phyloP scores from a whole-genome alignment of 2,329 filamentous ascomycete genomes.

The Fusarium sp. region DNA sequence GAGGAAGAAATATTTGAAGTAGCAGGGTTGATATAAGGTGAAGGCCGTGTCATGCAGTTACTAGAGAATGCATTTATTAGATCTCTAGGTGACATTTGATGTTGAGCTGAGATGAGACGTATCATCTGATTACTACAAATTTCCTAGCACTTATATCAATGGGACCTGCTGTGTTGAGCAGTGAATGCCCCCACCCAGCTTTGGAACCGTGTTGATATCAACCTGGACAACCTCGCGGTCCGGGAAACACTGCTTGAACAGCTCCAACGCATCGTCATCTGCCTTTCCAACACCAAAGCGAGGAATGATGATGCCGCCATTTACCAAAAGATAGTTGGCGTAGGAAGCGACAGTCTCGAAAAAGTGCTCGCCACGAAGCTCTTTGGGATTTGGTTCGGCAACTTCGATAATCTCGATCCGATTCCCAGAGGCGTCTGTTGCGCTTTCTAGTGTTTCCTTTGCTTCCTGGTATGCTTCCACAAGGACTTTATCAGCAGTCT shows the following conservation, averaged over 20 bases:
- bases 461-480: conserved; percentile 42
- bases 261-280: conserved; percentile 38
- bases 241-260: conserved; percentile 19
- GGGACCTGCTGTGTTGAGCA: conserved; percentile 46
- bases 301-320: conserved; percentile 45
- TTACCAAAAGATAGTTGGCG: conserved; percentile 46
- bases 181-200: conserved; percentile 44
- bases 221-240: conserved; percentile 32
- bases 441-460: conserved; percentile 19
- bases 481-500: conserved; percentile 2
- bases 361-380: neutral
- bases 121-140: neutral
- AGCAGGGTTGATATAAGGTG: neutral
- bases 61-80: neutral
- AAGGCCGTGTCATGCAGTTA: neutral
- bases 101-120: neutral
- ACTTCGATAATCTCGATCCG: conserved; percentile 40
- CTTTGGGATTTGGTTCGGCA: conserved; percentile 34
- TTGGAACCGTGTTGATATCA: conserved; percentile 17
- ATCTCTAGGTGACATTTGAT: neutral
- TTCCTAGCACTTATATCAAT: neutral
- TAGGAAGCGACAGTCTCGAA: conserved; percentile 29
- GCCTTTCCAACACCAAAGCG: conserved; percentile 41
- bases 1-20: neutral
- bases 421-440: conserved; percentile 39